These are phyloP conservation scores for Gossypium aridum DNA, from an alignment of 441 rosid species.

Conservation along the genomic window DNA sequence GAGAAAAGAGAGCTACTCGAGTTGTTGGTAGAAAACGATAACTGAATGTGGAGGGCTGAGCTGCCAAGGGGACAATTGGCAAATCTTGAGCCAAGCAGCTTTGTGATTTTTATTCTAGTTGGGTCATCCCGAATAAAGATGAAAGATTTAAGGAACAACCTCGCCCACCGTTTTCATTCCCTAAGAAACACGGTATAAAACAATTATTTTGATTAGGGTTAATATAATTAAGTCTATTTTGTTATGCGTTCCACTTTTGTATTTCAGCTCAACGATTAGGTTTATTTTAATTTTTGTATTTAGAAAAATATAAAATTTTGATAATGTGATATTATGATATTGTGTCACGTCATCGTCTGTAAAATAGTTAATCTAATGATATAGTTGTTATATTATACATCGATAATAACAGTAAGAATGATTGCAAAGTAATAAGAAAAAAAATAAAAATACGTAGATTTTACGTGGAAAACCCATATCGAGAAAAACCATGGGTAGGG, in stretches of 20 bases:
- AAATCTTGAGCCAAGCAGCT: not conserved
- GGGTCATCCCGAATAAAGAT: not conserved
- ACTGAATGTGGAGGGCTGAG: not conserved
- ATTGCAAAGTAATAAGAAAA: too few relatives aligned
- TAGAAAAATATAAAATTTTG: too few relatives aligned
- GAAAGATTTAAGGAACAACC: not conserved
- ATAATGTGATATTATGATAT: too few relatives aligned
- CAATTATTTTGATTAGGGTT: not conserved
- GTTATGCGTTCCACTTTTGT: too few relatives aligned
- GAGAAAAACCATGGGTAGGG: too few relatives aligned
- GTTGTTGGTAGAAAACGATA: not conserved
- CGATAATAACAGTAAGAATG: too few relatives aligned
- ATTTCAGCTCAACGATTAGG: too few relatives aligned
- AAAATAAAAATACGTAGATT: too few relatives aligned
- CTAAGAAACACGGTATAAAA: not conserved
- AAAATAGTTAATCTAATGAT: too few relatives aligned
- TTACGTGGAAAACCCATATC: too few relatives aligned
- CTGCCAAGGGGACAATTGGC: not conserved
- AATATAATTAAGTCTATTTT: not conserved
- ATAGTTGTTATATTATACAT: too few relatives aligned
- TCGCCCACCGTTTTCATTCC: not conserved
- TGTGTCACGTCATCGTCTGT: too few relatives aligned
- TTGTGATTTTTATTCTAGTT: not conserved
- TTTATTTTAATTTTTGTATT: not conserved
- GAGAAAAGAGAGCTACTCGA: not conserved